These are phyloP conservation scores for Echeveria elegans DNA, from an alignment of 164 flowering plant species.

Conservation along the genomic window DNA sequence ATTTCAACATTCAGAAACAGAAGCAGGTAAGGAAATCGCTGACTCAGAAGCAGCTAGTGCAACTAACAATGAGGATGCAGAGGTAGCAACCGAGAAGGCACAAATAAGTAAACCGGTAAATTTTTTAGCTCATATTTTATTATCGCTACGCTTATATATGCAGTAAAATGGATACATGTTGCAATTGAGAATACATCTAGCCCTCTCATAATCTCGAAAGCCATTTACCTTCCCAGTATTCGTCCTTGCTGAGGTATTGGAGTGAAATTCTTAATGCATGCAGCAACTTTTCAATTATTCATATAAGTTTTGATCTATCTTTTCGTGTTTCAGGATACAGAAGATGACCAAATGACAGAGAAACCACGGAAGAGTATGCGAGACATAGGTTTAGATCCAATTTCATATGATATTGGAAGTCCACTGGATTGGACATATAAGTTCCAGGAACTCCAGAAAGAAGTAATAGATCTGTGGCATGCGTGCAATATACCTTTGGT, in stretches of 20 bases:
- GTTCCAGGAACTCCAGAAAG: slow-evolving; percentile 2
- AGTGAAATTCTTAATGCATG: no score
- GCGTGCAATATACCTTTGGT: slow-evolving; percentile 8
- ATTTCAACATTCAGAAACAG: background rate
- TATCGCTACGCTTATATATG: no score
- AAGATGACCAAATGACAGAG: background rate
- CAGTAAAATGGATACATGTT: background rate
- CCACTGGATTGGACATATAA: slow-evolving; percentile 1
- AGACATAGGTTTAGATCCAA: slow-evolving; percentile 4
- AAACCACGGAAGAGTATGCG: background rate
- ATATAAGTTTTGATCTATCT: background rate
- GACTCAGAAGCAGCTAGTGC: background rate
- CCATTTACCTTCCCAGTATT: background rate
- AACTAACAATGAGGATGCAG: background rate
- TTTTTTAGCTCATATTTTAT: background rate
- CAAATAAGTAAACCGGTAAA: background rate
- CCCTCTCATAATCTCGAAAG: background rate
- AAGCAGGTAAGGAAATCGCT: background rate
- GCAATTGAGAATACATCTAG: background rate
- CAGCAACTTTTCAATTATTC: no score
- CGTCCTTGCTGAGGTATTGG: background rate
- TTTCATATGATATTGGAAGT: slow-evolving; percentile 8
- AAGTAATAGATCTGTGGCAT: slow-evolving; percentile 10
- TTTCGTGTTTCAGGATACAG: background rate
- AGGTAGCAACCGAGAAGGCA: background rate